Evolutionary conservation across 495 filamentous ascomycete species (phyloP), one percentile per base, ranked within the genome.

Genomic region (Aspergillus hancockii): DNA sequence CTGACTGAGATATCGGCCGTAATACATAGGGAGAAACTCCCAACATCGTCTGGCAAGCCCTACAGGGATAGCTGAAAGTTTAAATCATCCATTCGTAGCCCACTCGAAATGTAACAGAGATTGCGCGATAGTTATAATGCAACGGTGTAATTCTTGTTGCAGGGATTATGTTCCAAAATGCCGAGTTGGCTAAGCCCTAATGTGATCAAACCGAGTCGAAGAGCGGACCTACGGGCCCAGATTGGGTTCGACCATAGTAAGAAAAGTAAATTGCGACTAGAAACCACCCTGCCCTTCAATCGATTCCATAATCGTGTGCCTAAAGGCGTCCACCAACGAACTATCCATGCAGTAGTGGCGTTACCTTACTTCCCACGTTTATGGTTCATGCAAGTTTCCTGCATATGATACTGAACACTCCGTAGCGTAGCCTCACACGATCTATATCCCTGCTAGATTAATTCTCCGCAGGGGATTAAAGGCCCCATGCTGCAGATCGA

Each of bases 301-400:
- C 36, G 12, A 40, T 4, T 3, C 36, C 16, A 40, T 12, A 13
- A 9, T n/a, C 36, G 36, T 3, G 36, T 40, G 36, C 36, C 36
- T n/a, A 40, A 40, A 13, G 16, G 36, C 36, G 12, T 9, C 36
- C 36, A 40, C 36, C 36, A 40, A n/a, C 36, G 3, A 40, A 9
- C 36, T n/a, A 40, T 12, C 36, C 36, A 28, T 28, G 7, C 25
- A 28, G 36, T 40, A 40, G 36, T n/a, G 36, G 3, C 36, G 9
- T 10, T 40, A 40, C 36, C 10, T 40, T 12, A 40, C 36, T 40
- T 12, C 12, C 41, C 41, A 45, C 18, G 41, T 45, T 14, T 45
- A 45, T 45, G 41, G 41, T 45, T 45, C 41, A 45, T 45, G 41
- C 41, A 9, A 45, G 41, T 21, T 45, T 45, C 8, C n/a, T 45